Evolutionary conservation across 352 stramenopile genomes (phyloP).

Genomic region (Phytophthora sp.): DNA sequence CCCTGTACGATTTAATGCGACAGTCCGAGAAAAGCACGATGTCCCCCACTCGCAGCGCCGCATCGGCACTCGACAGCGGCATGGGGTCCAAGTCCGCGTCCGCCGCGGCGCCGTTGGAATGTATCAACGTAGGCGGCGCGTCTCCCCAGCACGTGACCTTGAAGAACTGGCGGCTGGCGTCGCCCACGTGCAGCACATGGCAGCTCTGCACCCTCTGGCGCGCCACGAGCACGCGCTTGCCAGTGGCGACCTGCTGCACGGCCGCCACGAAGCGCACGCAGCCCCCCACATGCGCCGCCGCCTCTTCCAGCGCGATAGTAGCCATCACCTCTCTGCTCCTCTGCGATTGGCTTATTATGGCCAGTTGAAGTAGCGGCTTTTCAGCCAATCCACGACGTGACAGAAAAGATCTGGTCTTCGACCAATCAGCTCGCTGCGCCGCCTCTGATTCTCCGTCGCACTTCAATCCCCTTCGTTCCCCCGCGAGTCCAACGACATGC

Average conservation of each 20-base stretch:
- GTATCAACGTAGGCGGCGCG: slow-evolving; percentile 41
- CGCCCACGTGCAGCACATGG: slow-evolving; percentile 56
- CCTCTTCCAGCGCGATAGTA: slow-evolving; percentile 28
- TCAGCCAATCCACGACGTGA: slow-evolving; percentile 9
- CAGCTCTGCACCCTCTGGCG: slow-evolving; percentile 40
- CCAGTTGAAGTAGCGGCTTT: slow-evolving; percentile 28
- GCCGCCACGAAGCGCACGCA: slow-evolving; percentile 51
- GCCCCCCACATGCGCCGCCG: slow-evolving; percentile 28
- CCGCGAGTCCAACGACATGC: background rate
- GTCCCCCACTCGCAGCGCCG: slow-evolving; percentile 48
- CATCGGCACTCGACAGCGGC: slow-evolving; percentile 28
- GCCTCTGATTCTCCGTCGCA: slow-evolving; percentile 28
- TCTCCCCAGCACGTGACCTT: slow-evolving; percentile 62
- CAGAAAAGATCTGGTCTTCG: slow-evolving; percentile 15
- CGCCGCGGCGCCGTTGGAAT: background rate
- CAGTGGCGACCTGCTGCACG: slow-evolving; percentile 51
- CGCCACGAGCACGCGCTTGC: slow-evolving; percentile 36
- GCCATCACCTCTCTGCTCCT: slow-evolving; percentile 1
- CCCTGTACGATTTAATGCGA: slow-evolving; percentile 46
- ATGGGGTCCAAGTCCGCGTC: slow-evolving; percentile 34
- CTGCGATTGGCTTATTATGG: slow-evolving; percentile 7
- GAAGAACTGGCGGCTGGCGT: slow-evolving; percentile 55
- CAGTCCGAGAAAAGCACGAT: slow-evolving; percentile 67
- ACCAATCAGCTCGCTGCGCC: slow-evolving; percentile 23
- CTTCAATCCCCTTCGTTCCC: slow-evolving; percentile 20